phyloP scores from a whole-genome alignment of 768 basidiomycete species.

The Hirschioporus abietinus region DNA sequence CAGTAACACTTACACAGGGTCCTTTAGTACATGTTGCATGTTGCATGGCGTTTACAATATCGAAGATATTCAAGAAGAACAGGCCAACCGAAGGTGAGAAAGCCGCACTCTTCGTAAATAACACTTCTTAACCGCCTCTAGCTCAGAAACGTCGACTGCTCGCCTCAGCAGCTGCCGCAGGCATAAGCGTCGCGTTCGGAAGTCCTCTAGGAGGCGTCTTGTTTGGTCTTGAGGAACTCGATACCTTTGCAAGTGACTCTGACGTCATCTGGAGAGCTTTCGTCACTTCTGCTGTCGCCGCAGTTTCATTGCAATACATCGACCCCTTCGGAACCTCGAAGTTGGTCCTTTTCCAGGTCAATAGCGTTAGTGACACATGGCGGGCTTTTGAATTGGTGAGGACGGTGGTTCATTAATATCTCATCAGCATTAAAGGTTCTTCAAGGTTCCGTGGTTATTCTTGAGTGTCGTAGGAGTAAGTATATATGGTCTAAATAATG shows the following conservation, averaged over 20 bases:
- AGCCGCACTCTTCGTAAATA: neutral
- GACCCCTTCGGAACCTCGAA: constrained; percentile 86
- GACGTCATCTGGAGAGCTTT: constrained; percentile 87
- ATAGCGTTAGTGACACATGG: constrained; percentile 57
- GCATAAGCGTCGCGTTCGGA: constrained; percentile 85
- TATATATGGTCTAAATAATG: constrained; percentile 2
- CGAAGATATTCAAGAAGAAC: constrained; percentile 63
- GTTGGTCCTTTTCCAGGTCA: constrained; percentile 73
- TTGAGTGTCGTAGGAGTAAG: constrained; percentile 60
- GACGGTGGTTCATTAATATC: neutral
- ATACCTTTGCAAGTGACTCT: constrained; percentile 63
- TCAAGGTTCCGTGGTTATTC: constrained; percentile 63
- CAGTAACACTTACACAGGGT: constrained; percentile 37
- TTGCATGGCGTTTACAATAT: constrained; percentile 71
- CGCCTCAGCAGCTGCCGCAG: constrained; percentile 79
- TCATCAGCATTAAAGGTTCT: neutral
- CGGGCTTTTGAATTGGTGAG: constrained; percentile 66
- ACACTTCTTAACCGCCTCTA: constrained; percentile 20
- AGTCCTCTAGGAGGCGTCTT: constrained; percentile 83
- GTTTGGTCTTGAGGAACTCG: constrained; percentile 78
- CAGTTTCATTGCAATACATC: constrained; percentile 76
- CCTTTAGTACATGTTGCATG: constrained; percentile 83
- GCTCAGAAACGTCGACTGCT: constrained; percentile 78
- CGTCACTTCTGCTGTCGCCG: constrained; percentile 82
- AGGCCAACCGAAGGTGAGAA: constrained; percentile 68